Evolutionary conservation across 345 rosid genomes (phyloP).

Genomic region (Lepidium didymum): DNA sequence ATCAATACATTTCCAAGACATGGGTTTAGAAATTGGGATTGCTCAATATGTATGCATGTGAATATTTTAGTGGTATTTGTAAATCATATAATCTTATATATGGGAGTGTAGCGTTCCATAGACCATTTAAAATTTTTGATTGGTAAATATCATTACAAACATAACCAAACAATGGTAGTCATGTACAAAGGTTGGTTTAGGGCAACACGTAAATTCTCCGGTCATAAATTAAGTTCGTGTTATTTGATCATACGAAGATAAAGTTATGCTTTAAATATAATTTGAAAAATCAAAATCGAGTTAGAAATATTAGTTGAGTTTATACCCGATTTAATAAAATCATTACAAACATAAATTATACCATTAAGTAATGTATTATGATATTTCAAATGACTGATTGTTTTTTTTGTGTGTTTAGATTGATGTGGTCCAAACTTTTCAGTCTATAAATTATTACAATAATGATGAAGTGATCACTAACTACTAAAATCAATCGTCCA

Average conservation of each 20-base stretch:
- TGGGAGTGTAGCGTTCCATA: neutral
- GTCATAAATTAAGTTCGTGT: no score
- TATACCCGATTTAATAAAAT: no score
- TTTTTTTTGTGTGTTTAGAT: neutral
- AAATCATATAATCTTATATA: neutral
- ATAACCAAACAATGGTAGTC: no score
- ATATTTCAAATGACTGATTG: neutral
- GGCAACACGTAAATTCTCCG: no score
- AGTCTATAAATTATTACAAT: neutral
- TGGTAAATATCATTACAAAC: neutral
- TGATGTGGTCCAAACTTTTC: neutral
- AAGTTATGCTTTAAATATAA: no score
- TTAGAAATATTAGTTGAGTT: no score
- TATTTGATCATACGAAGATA: no score
- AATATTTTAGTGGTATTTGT: neutral
- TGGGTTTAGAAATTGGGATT: neutral
- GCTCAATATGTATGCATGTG: neutral
- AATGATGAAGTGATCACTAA: neutral
- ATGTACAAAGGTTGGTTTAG: no score
- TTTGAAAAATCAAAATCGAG: no score
- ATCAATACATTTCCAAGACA: neutral
- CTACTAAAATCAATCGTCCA: neutral
- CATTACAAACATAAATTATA: no score
- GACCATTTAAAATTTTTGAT: neutral
- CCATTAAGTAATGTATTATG: neutral